A percentile compares a stretch with the other conserved stretches of the same genome.
These are phyloP conservation scores for Cordia subcordata DNA, from an alignment of 257 asterid species.

Conservation along the genomic window DNA sequence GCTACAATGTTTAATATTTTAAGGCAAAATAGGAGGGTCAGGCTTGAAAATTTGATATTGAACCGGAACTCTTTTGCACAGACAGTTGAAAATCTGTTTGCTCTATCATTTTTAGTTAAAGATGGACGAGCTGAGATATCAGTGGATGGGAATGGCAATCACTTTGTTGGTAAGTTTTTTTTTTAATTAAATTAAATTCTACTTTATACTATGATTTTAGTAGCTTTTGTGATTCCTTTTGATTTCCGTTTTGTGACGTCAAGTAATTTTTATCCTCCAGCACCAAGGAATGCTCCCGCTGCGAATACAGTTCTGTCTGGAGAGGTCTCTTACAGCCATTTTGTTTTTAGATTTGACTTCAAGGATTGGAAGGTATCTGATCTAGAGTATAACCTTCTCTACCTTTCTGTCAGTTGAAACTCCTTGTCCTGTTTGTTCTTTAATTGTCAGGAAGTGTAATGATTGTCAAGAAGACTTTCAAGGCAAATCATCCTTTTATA, in stretches of 20 bases:
- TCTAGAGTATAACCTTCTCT: background rate
- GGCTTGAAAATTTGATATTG: constrained; percentile 67
- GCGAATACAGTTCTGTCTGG: constrained; percentile 65
- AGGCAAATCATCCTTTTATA: too few relatives aligned
- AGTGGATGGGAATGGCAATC: constrained; percentile 53
- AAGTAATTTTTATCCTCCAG: constrained; percentile 33
- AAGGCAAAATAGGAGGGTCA: constrained; percentile 51
- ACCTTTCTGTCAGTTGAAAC: too few relatives aligned
- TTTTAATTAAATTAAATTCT: too few relatives aligned
- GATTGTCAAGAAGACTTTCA: too few relatives aligned
- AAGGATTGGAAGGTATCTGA: constrained; percentile 82
- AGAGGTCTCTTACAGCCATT: constrained; percentile 62
- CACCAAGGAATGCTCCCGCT: constrained; percentile 86
- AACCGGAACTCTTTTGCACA: constrained; percentile 77
- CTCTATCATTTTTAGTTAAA: constrained; percentile 77
- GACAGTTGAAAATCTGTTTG: constrained; percentile 92
- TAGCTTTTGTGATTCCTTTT: constrained; percentile 2
- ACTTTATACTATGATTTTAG: background rate
- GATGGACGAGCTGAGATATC: constrained; percentile 86
- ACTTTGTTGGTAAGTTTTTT: constrained; percentile 71
- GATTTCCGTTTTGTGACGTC: constrained; percentile 1
- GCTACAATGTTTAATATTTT: constrained; percentile 71
- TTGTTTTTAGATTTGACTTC: constrained; percentile 74
- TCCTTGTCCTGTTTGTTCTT: too few relatives aligned
- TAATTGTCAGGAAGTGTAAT: too few relatives aligned